Percentiles rank a stretch among this genome's conserved stretches.
Evolutionary conservation across 1,139 yeast genomes (phyloP).

Genomic region (Fermentozyma sake): DNA sequence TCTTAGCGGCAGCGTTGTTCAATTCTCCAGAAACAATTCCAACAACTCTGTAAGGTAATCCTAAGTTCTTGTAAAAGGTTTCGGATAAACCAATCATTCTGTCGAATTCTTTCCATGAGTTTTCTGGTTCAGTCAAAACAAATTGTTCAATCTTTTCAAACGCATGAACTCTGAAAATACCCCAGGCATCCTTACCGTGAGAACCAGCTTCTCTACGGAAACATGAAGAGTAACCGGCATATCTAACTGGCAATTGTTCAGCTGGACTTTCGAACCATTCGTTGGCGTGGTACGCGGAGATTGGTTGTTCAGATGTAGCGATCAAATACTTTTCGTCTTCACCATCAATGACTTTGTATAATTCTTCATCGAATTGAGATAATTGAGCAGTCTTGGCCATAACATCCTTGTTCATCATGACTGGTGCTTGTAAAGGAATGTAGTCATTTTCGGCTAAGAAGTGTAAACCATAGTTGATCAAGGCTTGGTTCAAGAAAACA

Average conservation of each 20-base stretch:
- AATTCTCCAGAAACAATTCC: slow-evolving; percentile 98
- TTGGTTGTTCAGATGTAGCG: slow-evolving; percentile 99
- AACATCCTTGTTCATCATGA: slow-evolving; percentile 98
- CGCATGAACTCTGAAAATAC: slow-evolving; percentile 97
- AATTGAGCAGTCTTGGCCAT: slow-evolving; percentile 99
- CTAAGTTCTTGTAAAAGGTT: slow-evolving; percentile 88
- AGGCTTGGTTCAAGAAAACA: slow-evolving; percentile 95
- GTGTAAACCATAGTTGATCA: slow-evolving; percentile 89
- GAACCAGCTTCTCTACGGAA: slow-evolving; percentile 99
- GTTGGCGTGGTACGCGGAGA: slow-evolving; percentile 93
- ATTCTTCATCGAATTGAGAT: slow-evolving; percentile 96
- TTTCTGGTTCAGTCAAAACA: slow-evolving; percentile 93
- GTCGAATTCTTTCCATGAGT: slow-evolving; percentile 96
- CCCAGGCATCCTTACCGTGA: slow-evolving; percentile 99
- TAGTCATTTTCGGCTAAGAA: slow-evolving; percentile 80
- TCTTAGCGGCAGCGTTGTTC: slow-evolving; percentile 98
- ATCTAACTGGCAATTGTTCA: slow-evolving; percentile 92
- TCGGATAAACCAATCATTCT: slow-evolving; percentile 89
- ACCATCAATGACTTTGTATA: slow-evolving; percentile 95
- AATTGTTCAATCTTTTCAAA: slow-evolving; percentile 98
- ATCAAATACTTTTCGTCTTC: slow-evolving; percentile 95
- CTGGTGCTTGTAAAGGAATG: slow-evolving; percentile 95
- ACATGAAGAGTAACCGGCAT: slow-evolving; percentile 97
- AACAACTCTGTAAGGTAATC: slow-evolving; percentile 93
- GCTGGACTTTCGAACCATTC: slow-evolving; percentile 99